Evolutionary conservation across 2,329 filamentous ascomycete species (phyloP), one percentile per base, ranked within the genome.

Genomic region (Microdochium bolleyi): DNA sequence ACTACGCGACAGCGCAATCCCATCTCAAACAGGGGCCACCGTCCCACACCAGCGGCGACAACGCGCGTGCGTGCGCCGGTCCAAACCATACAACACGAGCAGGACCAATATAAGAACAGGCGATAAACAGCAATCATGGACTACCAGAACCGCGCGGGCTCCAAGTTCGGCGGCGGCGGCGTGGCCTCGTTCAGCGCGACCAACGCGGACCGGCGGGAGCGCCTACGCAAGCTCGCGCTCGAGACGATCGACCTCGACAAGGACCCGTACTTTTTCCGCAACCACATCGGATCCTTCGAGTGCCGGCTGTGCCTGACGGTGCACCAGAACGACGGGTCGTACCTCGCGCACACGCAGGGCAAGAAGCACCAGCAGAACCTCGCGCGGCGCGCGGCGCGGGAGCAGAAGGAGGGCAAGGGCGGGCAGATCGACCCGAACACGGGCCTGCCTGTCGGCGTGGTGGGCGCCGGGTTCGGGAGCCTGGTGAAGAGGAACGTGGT

Each of bases 241-340:
- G 94, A 99, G 75, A 95, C 91, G 53, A 99, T 99, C 78, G 92
- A 97, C 76, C 88, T 97, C 57, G 94, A 97, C 74, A 97, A 96
- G 75, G 94, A 99, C 74, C 94, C 94, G 0, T 99, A 97, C 82
- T 96, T 97, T 78, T 99, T 99, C 85, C 95, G 95, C 72, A 99
- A 99, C 78, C 92, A 99, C 72, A 89, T 97, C 63, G 94, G 94
- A 66, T 94, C 88, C 65, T 99, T 96, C 73, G 94, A 99, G 73
- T 99, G 94, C 71, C 89, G 94, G 27, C 87, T 99, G 41, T 99
- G 94, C 67, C 78, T 99, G 24, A 99, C 94, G 0, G 92, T 97
- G 3, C 94, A 99, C 78, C 94, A 99, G 67, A 99, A 99, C 70
- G 94, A 99, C 75, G 94, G 94, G 57, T 96, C 92, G 49, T 99